Evolutionary conservation across 2,329 filamentous ascomycete genomes (phyloP), one percentile per base, ranked within the genome.

Genomic region (Rhynchosporium secalis): DNA sequence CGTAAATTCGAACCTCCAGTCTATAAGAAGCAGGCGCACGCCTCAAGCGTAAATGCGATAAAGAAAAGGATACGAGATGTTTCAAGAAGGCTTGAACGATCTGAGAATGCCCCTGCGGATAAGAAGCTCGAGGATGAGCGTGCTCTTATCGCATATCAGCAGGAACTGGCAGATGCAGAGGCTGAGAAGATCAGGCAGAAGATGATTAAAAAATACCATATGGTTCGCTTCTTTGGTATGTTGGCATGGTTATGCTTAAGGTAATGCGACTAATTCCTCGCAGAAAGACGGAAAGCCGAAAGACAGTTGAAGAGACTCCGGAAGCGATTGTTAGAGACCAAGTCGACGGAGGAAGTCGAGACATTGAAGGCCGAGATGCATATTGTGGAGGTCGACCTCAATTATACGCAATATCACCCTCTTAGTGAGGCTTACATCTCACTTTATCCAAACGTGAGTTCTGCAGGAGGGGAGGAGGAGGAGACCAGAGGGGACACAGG

Each of bases 181-280:
- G 80, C 81, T 62, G 85, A 86, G 70, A 87, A 86, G 76, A 81
- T 81, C 72, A 82, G 85, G 68, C 82, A 81, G 69, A 81, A 85
- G 63, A 91, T 93, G 84, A 92, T 93, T 65, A 80, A 80, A 56
- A 89, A 87, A 74, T 95, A 92, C 70, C 90, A 94, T 74, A 93
- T 91, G 84, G 85, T 94, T 56, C 81, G 91, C 33, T 95, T 95
- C 74, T 94, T 94, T 75, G 91, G 90, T 90, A 79, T 4, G 57
- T 56, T 20, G 9, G 5, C 45, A 5, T 10, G 56, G 20, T 3
- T 20, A 33, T 54, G 10, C 45, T 8, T 60, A n/a, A n/a, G n/a
- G 4, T 1, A 36, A 47, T 31, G 20, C 40, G 13, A 46, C 64
- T 70, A 9, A 68, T 57, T 13, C 12, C 45, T 56, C 55, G 15